Conservation (phyloP, 2,329 filamentous ascomycete species). For the Xylariaceae sp. region DNA sequence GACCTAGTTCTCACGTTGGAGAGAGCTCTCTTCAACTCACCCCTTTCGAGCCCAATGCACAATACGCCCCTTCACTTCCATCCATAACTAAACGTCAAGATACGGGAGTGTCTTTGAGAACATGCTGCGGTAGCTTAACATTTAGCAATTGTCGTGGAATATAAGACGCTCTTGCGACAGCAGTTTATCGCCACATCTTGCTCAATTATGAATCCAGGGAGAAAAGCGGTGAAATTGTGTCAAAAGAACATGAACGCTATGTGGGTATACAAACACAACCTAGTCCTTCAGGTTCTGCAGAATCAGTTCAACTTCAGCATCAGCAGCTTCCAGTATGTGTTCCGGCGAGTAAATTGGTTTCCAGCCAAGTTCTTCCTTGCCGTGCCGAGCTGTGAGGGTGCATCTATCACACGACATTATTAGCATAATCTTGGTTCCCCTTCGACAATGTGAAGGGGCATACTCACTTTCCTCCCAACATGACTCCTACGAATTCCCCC, state of each 20-base stretch:
- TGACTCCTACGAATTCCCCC: slow-evolving; percentile 42
- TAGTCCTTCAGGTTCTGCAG: slow-evolving; percentile 27
- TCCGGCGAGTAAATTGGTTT: slow-evolving; percentile 44
- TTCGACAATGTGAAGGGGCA: neutral
- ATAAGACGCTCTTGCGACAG: too few species aligned
- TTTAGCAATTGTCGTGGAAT: too few species aligned
- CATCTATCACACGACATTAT: slow-evolving; percentile 37
- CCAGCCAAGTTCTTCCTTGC: slow-evolving; percentile 47
- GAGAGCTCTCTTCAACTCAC: too few species aligned
- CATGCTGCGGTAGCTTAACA: too few species aligned
- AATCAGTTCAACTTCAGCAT: slow-evolving; percentile 51
- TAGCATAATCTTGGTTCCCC: neutral
- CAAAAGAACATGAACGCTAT: neutral
- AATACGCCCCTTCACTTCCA: too few species aligned
- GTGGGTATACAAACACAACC: neutral
- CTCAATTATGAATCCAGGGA: too few species aligned
- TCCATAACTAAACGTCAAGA: too few species aligned
- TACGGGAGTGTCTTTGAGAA: too few species aligned
- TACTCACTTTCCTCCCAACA: slow-evolving; percentile 48
- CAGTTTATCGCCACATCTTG: too few species aligned
- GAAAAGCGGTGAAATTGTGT: too few species aligned
- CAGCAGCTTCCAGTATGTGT: slow-evolving; percentile 50
- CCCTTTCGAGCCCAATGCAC: too few species aligned
- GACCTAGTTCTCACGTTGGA: too few species aligned
- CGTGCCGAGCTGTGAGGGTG: slow-evolving; percentile 46